Evolutionary conservation across 495 filamentous ascomycete species (phyloP).

Genomic region (Penicillium psychrofluorescens): DNA sequence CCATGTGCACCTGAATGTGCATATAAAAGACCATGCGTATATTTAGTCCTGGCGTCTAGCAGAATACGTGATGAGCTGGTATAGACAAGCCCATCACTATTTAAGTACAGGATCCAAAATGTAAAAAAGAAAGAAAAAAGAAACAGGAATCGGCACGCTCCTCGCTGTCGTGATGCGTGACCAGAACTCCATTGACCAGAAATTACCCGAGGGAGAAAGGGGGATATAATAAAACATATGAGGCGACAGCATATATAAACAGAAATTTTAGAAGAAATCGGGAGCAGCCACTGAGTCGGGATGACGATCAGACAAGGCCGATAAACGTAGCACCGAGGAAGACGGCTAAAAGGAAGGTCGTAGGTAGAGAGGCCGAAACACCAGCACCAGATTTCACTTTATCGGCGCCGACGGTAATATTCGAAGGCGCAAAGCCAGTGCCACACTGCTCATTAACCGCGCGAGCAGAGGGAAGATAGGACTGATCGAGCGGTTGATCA

Average conservation of each 20-base stretch:
- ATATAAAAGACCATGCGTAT: no score
- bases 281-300: neutral
- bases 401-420: conserved; percentile 38
- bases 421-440: conserved; percentile 51
- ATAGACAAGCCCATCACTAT: conserved; percentile 2
- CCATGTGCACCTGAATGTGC: no score
- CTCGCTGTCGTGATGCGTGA: conserved; percentile 20
- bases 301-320: conserved; percentile 2
- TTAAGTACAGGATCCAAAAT: conserved; percentile 3
- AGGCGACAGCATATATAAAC: conserved; percentile 2
- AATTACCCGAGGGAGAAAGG: neutral
- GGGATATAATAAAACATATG: conserved; percentile 1
- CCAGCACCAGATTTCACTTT: conserved; percentile 4
- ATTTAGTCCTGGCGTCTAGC: no score
- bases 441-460: conserved; percentile 62
- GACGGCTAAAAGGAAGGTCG: conserved; percentile 1
- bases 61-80: neutral
- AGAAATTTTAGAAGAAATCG: neutral
- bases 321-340: neutral
- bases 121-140: conserved; percentile 1
- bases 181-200: conserved; percentile 1
- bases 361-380: neutral
- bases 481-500: conserved; percentile 46
- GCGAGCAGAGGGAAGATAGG: conserved; percentile 57
- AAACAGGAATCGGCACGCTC: conserved; percentile 1